These are phyloP conservation scores for Triangularia verruculosa DNA, from an alignment of 2,329 filamentous ascomycete genomes.

Conservation along the genomic window DNA sequence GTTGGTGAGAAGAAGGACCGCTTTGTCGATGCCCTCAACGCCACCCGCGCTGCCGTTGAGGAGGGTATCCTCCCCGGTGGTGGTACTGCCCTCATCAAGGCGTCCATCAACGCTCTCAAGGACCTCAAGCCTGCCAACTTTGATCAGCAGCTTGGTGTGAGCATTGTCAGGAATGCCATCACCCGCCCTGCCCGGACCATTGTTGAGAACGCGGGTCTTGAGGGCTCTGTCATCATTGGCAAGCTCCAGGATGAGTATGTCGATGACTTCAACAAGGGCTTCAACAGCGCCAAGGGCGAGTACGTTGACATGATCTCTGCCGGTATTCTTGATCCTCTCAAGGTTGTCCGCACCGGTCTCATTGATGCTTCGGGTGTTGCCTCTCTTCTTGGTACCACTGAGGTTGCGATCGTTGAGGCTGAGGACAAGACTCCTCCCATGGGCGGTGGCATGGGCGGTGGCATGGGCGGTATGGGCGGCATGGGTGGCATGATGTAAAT, in stretches of 20 bases:
- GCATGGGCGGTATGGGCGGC: conserved; percentile 67
- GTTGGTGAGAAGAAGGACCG: conserved; percentile 99
- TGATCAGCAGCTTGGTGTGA: conserved; percentile 97
- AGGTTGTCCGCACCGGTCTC: conserved; percentile 96
- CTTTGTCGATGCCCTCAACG: conserved; percentile 97
- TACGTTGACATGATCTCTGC: conserved; percentile 98
- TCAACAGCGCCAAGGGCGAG: conserved; percentile 93
- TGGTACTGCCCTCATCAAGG: conserved; percentile 97
- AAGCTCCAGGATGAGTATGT: conserved; percentile 96
- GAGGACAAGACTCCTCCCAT: conserved; percentile 84
- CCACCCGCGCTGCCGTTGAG: conserved; percentile 96
- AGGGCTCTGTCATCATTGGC: conserved; percentile 94
- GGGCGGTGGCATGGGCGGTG: conserved; percentile 60
- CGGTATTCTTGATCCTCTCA: conserved; percentile 98
- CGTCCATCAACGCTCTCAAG: conserved; percentile 80
- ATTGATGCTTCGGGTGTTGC: conserved; percentile 94
- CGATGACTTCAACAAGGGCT: conserved; percentile 95
- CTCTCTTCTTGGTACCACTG: conserved; percentile 93
- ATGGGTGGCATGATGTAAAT: conserved; percentile 62
- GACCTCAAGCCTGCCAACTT: conserved; percentile 90
- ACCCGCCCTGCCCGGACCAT: conserved; percentile 92
- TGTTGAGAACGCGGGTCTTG: conserved; percentile 94
- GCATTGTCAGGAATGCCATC: conserved; percentile 97
- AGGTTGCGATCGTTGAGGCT: conserved; percentile 96
- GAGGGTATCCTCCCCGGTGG: conserved; percentile 98